Conservation (phyloP, 2,329 filamentous ascomycete species). For the Cercospora janseana region DNA sequence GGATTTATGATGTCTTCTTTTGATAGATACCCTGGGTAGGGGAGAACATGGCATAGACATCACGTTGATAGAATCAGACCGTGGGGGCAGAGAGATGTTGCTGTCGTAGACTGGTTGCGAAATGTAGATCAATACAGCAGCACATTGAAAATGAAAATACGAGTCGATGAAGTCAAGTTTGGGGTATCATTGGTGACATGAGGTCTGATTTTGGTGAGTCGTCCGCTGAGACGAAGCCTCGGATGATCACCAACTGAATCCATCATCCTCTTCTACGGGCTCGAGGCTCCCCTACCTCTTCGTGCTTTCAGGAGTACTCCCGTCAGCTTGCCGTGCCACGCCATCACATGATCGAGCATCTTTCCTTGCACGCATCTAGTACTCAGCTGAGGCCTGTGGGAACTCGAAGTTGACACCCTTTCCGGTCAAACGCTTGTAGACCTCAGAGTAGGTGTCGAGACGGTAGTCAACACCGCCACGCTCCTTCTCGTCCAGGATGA, state of each 20-base stretch:
- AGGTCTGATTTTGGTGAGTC: neutral
- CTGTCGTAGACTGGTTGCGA: neutral
- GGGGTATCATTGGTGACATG: conserved; percentile 3
- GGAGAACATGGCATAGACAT: neutral
- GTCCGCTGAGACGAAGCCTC: neutral
- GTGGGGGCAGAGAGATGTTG: conserved; percentile 1
- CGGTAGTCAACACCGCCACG: conserved; percentile 98
- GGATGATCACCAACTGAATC: too few species aligned
- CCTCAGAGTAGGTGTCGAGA: conserved; percentile 98
- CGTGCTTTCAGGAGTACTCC: too few species aligned
- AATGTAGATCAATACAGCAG: neutral
- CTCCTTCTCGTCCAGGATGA: conserved; percentile 99
- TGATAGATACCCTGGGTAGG: conserved; percentile 14
- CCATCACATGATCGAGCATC: too few species aligned
- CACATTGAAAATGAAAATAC: conserved; percentile 1
- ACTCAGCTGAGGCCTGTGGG: conserved; percentile 80
- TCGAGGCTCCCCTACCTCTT: too few species aligned
- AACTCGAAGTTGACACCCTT: conserved; percentile 98
- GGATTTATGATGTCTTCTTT: conserved; percentile 2
- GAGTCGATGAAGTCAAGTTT: neutral
- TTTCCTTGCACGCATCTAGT: too few species aligned
- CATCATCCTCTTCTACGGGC: too few species aligned
- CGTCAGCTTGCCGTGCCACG: too few species aligned
- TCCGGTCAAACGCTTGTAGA: conserved; percentile 97
- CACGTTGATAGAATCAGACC: conserved; percentile 1